These are phyloP conservation scores for Flaveria trinervia DNA, from an alignment of 129 eudicot genomes.

Conservation along the genomic window DNA sequence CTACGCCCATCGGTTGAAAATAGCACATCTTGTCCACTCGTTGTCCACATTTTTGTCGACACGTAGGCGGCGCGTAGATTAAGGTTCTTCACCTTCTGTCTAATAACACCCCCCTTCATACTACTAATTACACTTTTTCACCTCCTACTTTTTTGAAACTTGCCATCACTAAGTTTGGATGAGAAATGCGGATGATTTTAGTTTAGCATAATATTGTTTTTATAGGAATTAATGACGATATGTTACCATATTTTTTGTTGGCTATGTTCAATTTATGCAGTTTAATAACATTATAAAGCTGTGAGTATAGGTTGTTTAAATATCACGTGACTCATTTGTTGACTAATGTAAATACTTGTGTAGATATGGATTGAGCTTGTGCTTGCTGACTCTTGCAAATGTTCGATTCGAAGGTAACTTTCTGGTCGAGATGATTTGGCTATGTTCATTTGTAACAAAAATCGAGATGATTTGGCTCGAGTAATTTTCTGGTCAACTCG, in stretches of 20 bases:
- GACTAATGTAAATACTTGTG: no score
- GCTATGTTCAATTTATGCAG: no score
- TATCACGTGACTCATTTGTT: no score
- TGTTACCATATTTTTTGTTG: background rate
- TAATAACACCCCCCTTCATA: background rate
- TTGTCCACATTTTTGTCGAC: slow-evolving; percentile 20
- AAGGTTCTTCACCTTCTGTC: background rate
- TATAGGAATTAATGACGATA: background rate
- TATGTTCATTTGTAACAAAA: no score
- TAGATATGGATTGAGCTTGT: no score
- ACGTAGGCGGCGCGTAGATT: slow-evolving; percentile 24
- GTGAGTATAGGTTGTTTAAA: background rate
- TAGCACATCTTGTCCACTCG: slow-evolving; percentile 25
- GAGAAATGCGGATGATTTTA: background rate
- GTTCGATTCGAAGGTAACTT: no score
- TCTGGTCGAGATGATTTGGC: no score
- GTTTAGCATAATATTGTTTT: background rate
- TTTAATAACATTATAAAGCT: background rate
- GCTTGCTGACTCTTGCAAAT: no score
- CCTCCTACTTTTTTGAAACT: background rate
- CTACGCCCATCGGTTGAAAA: slow-evolving; percentile 17
- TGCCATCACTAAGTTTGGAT: background rate
- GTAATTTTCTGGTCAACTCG: no score
- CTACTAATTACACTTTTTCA: background rate
- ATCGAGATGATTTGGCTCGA: no score